Evolutionary conservation across 768 basidiomycete genomes (phyloP).

Genomic region (Pleurotus pulmonarius): DNA sequence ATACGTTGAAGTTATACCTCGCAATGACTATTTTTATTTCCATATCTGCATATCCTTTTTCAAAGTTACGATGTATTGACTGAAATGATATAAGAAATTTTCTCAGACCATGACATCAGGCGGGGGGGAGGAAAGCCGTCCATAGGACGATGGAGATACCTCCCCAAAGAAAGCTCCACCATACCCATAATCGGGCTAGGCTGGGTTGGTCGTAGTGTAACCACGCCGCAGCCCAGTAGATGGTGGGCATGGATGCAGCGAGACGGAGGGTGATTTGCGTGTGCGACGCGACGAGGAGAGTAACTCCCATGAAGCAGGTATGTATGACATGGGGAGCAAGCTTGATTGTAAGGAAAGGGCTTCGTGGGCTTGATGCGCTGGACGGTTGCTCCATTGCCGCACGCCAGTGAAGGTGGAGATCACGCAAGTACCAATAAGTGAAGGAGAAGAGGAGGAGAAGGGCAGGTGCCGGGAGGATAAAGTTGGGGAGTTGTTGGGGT

Average conservation of each 20-base stretch:
- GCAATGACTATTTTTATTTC: conserved; percentile 8
- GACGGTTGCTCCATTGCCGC: neutral
- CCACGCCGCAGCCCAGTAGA: conserved; percentile 85
- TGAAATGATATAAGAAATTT: too few species aligned
- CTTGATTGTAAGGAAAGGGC: conserved; percentile 32
- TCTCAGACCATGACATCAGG: conserved; percentile 32
- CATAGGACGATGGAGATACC: conserved; percentile 67
- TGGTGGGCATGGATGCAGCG: conserved; percentile 69
- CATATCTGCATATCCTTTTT: neutral
- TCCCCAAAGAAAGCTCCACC: conserved; percentile 82
- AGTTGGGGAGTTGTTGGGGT: conserved; percentile 79
- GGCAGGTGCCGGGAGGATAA: conserved; percentile 73
- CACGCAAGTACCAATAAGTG: conserved; percentile 26
- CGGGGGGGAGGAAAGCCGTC: conserved; percentile 89
- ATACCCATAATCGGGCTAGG: conserved; percentile 61
- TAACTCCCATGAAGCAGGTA: conserved; percentile 52
- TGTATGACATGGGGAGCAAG: conserved; percentile 76
- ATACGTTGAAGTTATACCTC: conserved; percentile 9
- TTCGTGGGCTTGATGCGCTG: conserved; percentile 1
- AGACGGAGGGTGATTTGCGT: conserved; percentile 84
- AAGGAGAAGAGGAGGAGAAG: conserved; percentile 49
- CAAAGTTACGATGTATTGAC: too few species aligned
- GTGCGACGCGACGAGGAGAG: conserved; percentile 78
- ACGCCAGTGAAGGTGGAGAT: conserved; percentile 1
- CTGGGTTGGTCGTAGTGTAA: conserved; percentile 42